Base-by-base conservation (phyloP, 768 basidiomycete species). In the Pleurotus citrinopileatus region DNA sequence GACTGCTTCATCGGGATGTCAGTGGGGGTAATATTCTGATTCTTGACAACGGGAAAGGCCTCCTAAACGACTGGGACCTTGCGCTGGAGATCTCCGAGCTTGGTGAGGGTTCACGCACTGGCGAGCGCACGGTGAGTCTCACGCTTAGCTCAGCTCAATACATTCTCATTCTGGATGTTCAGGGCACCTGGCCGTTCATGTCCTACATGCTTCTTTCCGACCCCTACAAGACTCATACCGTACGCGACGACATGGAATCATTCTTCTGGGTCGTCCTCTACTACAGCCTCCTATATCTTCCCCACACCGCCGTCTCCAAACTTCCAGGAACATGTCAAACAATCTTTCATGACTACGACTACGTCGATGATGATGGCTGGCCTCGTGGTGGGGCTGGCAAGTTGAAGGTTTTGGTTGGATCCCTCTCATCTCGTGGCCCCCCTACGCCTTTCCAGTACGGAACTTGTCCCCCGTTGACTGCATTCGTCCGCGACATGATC, bases 121-220 rank as follows among this genome's bases (percentile, higher is more conserved):
- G 19, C 4, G 55, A 56, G 9, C 55, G 51, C 0, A 56, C 51
- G 3, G 55, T 46, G 22, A 53, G 55, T 56, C 38, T 2, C 17
- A 2, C 2, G 7, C 27, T 27, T n/a, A 7, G 15, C 29, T 22
- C 50, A n/a, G 12, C 25, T 15, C 50, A 36, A 4, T 23, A n/a
- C 15, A 8, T 23, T 22, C 22, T n/a, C 1, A 5, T 3, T 50
- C 8, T 32, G 19, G 26, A 19, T 15, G 8, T 27, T 38, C 34
- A 70, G 68, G 69, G 70, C 0, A 70, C 67, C 10, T 70, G 67
- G 68, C 61, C 61, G 23, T 70, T 68, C 46, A 67, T 69, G 59
- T 67, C 69, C 1, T 43, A 55, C 0, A 46, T 40, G 5, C 48
- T 71, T 4, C 59, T 69, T 4, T 9, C 12, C 23, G 8, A 60